phyloP scores from a whole-genome alignment of 768 basidiomycete genomes.

The Multifurca ochricompacta region DNA sequence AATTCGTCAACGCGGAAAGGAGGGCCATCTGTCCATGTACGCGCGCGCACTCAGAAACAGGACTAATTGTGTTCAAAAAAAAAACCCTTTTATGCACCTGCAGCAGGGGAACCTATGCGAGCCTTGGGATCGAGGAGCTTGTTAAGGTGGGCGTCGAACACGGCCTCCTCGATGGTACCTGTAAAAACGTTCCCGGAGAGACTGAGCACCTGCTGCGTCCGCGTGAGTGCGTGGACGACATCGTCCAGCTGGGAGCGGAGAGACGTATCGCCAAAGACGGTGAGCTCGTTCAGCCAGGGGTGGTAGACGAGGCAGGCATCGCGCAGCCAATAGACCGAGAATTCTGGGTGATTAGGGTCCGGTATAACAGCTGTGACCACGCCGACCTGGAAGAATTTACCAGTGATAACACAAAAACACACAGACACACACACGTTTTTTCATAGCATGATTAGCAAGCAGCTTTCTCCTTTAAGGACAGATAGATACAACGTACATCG shows the following conservation, averaged over 20 bases:
- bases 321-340: slow-evolving; percentile 9
- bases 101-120: slow-evolving; percentile 15
- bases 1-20: slow-evolving; percentile 6
- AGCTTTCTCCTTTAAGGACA: no score
- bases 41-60: background rate
- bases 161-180: slow-evolving; percentile 12
- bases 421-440: no score
- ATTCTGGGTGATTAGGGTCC: slow-evolving; percentile 1
- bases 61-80: background rate
- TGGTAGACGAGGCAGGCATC: slow-evolving; percentile 16
- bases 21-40: slow-evolving; percentile 6
- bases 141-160: slow-evolving; percentile 7
- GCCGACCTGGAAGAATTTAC: background rate
- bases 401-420: background rate
- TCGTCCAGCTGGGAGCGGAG: slow-evolving; percentile 12
- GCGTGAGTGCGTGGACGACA: slow-evolving; percentile 7
- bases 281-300: slow-evolving; percentile 16
- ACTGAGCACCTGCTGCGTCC: slow-evolving; percentile 11
- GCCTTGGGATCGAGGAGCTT: slow-evolving; percentile 2
- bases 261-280: slow-evolving; percentile 1
- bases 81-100: slow-evolving; percentile 3
- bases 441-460: no score
- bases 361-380: slow-evolving; percentile 4
- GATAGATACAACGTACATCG: slow-evolving; percentile 7
- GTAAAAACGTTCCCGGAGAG: slow-evolving; percentile 17